Evolutionary conservation across 1,284 basidiomycete species (phyloP).

Genomic region (Prillingera fragicola): DNA sequence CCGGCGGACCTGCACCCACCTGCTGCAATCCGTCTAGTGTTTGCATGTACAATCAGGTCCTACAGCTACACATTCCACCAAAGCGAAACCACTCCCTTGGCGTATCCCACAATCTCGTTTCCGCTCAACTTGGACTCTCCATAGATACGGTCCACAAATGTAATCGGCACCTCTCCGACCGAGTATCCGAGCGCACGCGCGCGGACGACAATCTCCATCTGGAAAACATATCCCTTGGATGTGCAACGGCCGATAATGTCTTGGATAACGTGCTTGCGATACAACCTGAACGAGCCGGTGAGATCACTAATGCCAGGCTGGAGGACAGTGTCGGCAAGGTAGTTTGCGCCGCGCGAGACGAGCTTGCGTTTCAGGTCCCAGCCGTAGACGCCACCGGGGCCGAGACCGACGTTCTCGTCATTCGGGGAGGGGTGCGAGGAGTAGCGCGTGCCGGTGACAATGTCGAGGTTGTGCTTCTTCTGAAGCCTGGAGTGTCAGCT

Average conservation of each 20-base stretch:
- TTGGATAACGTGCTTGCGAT: conserved; percentile 66
- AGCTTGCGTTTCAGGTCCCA: conserved; percentile 85
- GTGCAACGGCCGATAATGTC: conserved; percentile 76
- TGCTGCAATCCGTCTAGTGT: no score
- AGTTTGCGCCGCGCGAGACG: conserved; percentile 78
- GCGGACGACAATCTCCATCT: conserved; percentile 95
- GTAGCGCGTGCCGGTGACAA: conserved; percentile 90
- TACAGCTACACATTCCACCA: conserved; percentile 65
- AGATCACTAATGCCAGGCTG: conserved; percentile 78
- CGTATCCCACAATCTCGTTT: conserved; percentile 81
- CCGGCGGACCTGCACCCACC: no score
- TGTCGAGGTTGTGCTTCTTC: conserved; percentile 72
- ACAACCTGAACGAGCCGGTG: conserved; percentile 79
- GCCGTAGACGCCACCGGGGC: conserved; percentile 75
- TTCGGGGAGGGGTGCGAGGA: conserved; percentile 44
- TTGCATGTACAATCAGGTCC: no score
- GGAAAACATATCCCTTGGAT: conserved; percentile 88
- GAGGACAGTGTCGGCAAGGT: conserved; percentile 72
- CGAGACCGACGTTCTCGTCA: conserved; percentile 37
- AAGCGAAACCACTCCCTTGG: conserved; percentile 74
- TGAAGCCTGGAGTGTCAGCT: conserved; percentile 57
- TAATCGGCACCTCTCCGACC: conserved; percentile 85
- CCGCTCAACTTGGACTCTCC: conserved; percentile 87
- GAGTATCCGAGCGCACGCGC: conserved; percentile 73
- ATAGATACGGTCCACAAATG: conserved; percentile 86